Evolutionary conservation across 2,329 filamentous ascomycete species (phyloP), one percentile per base, ranked within the genome.

Genomic region (Lecanicillium sp.): DNA sequence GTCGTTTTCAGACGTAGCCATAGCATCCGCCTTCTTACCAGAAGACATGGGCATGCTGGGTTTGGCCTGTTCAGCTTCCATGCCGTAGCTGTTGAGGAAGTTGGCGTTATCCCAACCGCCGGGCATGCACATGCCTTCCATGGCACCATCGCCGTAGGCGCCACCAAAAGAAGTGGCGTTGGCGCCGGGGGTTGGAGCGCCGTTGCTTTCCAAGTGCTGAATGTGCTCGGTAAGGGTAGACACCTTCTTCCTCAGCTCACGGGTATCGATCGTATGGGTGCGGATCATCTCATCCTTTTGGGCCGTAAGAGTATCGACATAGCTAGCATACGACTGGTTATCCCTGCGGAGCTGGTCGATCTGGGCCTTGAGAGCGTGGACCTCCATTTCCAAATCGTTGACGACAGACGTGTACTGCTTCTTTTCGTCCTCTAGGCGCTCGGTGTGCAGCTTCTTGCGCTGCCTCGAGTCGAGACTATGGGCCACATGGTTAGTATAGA

Each of bases 381-480:
- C 68, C 49, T 87, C 81, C 42, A 92, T 84, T 57, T 96, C 86
- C 55, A 96, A 72, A 40, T 82, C 75, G 49, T 68, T 76, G 57
- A 96, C 85, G 57, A 85, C 68, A 51, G 77, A 75, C 40, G 82
- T 85, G 68, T 79, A 94, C 43, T 85, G 78, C 71, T 96, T 96
- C 74, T 97, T 96, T 69, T 97, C 90, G 61, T 92, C 84, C 62
- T 97, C 92, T 33, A 97, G 78, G 52, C 92, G 82, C 67, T 97
- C 92, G 25, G 92, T 97, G 67, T 97, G 90, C 66, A 87, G 84
- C 77, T 97, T 97, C 75, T 97, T 98, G 53, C 92, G 82, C 64
- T 97, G 90, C 49, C 92, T 81, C 32, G 92, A 97, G 66, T 97
- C 90, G 53, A 98, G 84, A 49, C 87, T 94, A 54, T 25, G 22